Evolutionary conservation across 1,139 yeast genomes (phyloP).

Genomic region (Kodamaea sp.): DNA sequence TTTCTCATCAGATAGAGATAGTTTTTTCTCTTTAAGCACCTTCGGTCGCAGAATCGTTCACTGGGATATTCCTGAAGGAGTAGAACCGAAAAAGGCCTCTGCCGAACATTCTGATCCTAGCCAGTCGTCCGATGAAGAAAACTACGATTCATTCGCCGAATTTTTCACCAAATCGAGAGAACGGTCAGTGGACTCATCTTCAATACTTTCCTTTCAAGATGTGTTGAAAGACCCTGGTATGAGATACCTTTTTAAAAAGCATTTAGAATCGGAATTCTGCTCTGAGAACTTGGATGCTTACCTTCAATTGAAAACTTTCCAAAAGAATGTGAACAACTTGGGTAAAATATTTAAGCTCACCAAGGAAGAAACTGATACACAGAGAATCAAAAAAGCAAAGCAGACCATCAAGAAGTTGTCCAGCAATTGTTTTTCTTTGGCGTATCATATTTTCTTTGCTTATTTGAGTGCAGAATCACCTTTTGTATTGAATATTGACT

Average conservation of each 20-base stretch:
- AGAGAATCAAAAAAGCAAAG: conserved; percentile 9
- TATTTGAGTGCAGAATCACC: conserved; percentile 74
- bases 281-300: conserved; percentile 77
- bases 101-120: neutral
- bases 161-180: neutral
- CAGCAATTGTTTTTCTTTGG: conserved; percentile 55
- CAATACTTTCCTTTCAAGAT: conserved; percentile 30
- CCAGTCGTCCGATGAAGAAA: neutral
- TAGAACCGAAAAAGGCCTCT: neutral
- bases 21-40: conserved; percentile 23
- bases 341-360: conserved; percentile 20
- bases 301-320: conserved; percentile 51
- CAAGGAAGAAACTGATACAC: conserved; percentile 10
- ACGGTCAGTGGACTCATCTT: neutral
- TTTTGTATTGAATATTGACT: conserved; percentile 70
- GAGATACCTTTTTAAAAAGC: conserved; percentile 64
- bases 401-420: conserved; percentile 37
- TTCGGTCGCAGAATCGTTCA: conserved; percentile 21
- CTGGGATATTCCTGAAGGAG: conserved; percentile 18
- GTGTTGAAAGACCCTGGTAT: conserved; percentile 78
- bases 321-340: conserved; percentile 20
- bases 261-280: conserved; percentile 65
- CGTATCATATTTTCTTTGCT: conserved; percentile 65
- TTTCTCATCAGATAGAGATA: conserved; percentile 19
- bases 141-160: neutral